Evolutionary conservation across 2,329 filamentous ascomycete species (phyloP).

Genomic region (Cytospora leucostoma): DNA sequence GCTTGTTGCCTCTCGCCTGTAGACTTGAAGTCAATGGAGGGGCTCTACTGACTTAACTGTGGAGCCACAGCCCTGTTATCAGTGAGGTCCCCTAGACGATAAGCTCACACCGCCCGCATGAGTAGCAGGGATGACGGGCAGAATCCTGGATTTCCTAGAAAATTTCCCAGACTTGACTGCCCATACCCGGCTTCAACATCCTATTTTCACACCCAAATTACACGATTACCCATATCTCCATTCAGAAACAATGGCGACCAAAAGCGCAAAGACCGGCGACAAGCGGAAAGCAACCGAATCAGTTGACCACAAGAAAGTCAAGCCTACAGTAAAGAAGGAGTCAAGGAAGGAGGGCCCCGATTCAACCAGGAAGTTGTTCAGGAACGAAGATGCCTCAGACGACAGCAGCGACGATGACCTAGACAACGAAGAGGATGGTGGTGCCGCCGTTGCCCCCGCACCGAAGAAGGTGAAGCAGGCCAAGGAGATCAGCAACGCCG

Average conservation of each 20-base stretch:
- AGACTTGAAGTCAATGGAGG: constrained; percentile 1
- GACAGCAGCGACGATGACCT: constrained; percentile 41
- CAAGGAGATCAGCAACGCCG: constrained; percentile 32
- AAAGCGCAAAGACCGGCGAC: constrained; percentile 47
- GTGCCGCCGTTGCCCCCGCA: constrained; percentile 46
- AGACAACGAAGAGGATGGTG: constrained; percentile 57
- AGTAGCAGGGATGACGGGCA: constrained; percentile 14
- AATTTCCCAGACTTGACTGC: constrained; percentile 16
- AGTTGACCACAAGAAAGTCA: constrained; percentile 46
- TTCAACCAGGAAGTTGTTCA: constrained; percentile 36
- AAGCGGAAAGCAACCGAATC: constrained; percentile 58
- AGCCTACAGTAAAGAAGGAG: constrained; percentile 52
- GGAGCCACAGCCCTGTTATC: constrained; percentile 18
- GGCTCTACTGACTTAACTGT: constrained; percentile 1
- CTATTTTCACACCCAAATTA: not conserved
- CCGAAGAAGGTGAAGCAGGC: constrained; percentile 41
- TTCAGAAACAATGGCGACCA: constrained; percentile 49
- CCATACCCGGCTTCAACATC: not conserved
- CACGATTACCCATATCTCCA: not conserved
- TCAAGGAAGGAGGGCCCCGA: constrained; percentile 53
- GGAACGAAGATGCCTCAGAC: constrained; percentile 39
- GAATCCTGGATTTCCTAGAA: constrained; percentile 19
- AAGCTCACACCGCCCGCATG: constrained; percentile 14
- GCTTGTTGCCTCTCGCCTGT: not conserved
- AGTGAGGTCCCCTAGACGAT: not conserved